Evolutionary conservation across 1,139 yeast genomes (phyloP).

Genomic region (Yamadazyma mexicana): DNA sequence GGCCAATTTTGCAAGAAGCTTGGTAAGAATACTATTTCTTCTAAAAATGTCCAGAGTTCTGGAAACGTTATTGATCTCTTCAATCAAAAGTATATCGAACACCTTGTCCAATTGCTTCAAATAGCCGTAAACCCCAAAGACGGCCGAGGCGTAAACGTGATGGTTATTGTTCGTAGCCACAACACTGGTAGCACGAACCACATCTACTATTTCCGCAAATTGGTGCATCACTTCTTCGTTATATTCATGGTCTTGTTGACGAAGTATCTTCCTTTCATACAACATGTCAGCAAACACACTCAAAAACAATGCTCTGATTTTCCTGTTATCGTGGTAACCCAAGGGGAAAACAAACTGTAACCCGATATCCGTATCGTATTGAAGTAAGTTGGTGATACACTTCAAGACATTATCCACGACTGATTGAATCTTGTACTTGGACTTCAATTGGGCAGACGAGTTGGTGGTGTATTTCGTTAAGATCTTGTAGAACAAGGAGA

Average conservation of each 20-base stretch:
- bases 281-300: slow-evolving; percentile 73
- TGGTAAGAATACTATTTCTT: slow-evolving; percentile 80
- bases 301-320: slow-evolving; percentile 69
- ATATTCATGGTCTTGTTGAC: slow-evolving; percentile 25
- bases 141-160: slow-evolving; percentile 59
- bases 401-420: slow-evolving; percentile 68
- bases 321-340: slow-evolving; percentile 69
- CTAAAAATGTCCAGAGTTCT: slow-evolving; percentile 74
- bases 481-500: slow-evolving; percentile 68
- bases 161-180: slow-evolving; percentile 59
- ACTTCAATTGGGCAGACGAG: slow-evolving; percentile 22
- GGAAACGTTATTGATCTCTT: slow-evolving; percentile 61
- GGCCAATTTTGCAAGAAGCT: slow-evolving; percentile 71
- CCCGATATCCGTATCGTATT: slow-evolving; percentile 76
- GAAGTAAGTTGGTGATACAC: slow-evolving; percentile 67
- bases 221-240: slow-evolving; percentile 15
- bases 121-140: slow-evolving; percentile 62
- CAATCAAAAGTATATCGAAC: slow-evolving; percentile 55
- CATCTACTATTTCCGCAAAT: slow-evolving; percentile 26
- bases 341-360: slow-evolving; percentile 73
- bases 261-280: slow-evolving; percentile 36
- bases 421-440: slow-evolving; percentile 53
- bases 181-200: slow-evolving; percentile 59
- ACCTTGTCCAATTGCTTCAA: slow-evolving; percentile 54
- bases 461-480: slow-evolving; percentile 57